Evolutionary conservation across 768 basidiomycete genomes (phyloP), one percentile per base, ranked within the genome.

Genomic region (Lactifluus echinatus): DNA sequence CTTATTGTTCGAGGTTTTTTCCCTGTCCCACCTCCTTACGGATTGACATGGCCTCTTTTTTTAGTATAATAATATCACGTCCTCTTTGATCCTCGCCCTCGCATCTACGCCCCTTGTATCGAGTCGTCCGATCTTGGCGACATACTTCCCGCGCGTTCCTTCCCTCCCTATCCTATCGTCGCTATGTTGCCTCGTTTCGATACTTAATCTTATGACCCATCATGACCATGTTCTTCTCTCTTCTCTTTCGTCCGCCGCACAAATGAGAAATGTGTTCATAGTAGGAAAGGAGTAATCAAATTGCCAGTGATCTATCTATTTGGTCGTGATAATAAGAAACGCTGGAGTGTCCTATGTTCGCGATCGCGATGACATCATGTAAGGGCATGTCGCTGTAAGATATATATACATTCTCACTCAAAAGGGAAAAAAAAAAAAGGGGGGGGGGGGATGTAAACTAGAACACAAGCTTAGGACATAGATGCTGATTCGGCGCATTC

Each of bases 121-220:
- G 19, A 29, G 47, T 39, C 47, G 21, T 50, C 44, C 12, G 23
- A 55, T 52, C 37, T 42, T 48, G 56, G 45, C 39, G 51, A 24
- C 45, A 12, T 54, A 52, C 43, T 42, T 42, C 36, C 33, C 36
- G n/a, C 6, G 49, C 7, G 10, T 42, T 10, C 36, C 23, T 34
- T 47, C 39, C 28, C 40, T 45, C n/a, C 50, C 57, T 61, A 61
- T 61, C 48, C 42, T 58, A 61, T 61, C 21, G 19, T 39, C 52
- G 57, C 34, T 49, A 47, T 50, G 50, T 45, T 37, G 56, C 46
- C 49, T 53, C 36, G 50, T 53, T 43, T 49, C 47, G 50, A 42
- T 53, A 48, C 56, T 59, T 61, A 61, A 61, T 61, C 8, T 61
- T 59, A 61, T 59, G 60, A 61, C 60, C 51, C 51, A 21, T 61